These are phyloP conservation scores for Cystoderma amianthinum DNA, from an alignment of 768 basidiomycete genomes.

Conservation along the genomic window DNA sequence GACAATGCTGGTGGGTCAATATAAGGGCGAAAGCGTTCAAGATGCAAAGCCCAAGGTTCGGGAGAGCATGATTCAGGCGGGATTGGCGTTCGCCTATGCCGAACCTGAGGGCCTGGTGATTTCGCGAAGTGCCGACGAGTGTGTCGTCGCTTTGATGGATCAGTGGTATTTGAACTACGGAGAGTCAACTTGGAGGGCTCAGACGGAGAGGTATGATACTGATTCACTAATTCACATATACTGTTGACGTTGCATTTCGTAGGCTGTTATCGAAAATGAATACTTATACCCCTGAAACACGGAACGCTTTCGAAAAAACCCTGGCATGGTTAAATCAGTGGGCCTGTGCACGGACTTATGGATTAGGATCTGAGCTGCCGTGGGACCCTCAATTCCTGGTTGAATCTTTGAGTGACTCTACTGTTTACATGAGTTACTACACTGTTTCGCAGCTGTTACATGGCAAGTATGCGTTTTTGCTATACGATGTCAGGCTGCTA, in stretches of 20 bases:
- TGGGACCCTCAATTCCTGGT: slow-evolving; percentile 98
- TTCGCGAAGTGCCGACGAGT: slow-evolving; percentile 91
- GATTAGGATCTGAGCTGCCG: slow-evolving; percentile 89
- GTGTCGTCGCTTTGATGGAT: slow-evolving; percentile 96
- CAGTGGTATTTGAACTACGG: slow-evolving; percentile 99
- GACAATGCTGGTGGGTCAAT: slow-evolving; percentile 86
- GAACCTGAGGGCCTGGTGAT: slow-evolving; percentile 92
- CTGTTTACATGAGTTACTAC: slow-evolving; percentile 98
- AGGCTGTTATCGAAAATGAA: slow-evolving; percentile 85
- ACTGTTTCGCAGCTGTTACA: slow-evolving; percentile 90
- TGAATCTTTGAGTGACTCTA: slow-evolving; percentile 95
- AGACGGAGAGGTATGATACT: slow-evolving; percentile 68
- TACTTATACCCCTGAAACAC: slow-evolving; percentile 86
- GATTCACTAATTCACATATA: background rate
- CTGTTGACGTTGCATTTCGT: background rate
- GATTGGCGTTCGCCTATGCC: slow-evolving; percentile 84
- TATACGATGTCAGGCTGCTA: background rate
- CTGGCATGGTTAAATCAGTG: slow-evolving; percentile 96
- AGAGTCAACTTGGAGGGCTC: slow-evolving; percentile 80
- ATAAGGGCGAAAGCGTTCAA: slow-evolving; percentile 81
- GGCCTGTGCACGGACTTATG: slow-evolving; percentile 98
- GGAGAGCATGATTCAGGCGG: slow-evolving; percentile 70
- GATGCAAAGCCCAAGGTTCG: slow-evolving; percentile 90
- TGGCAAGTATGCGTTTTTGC: slow-evolving; percentile 36
- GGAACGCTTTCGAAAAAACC: slow-evolving; percentile 86